These are phyloP conservation scores for Thyridium curvatum DNA, from an alignment of 2,329 filamentous ascomycete species.

Conservation along the genomic window DNA sequence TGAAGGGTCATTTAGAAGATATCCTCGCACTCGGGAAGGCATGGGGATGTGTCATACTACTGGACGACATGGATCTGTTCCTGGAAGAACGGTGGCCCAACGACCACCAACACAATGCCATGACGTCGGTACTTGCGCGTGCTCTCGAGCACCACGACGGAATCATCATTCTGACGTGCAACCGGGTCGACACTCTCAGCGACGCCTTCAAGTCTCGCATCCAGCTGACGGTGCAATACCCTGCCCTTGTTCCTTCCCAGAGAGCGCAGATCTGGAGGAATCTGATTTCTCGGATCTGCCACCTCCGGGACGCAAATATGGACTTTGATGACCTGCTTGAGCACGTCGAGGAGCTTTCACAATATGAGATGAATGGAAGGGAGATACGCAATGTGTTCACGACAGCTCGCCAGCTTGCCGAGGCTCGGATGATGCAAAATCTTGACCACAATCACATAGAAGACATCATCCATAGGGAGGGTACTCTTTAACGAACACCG, in stretches of 20 bases:
- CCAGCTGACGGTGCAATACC: constrained; percentile 24
- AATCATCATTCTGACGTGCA: constrained; percentile 27
- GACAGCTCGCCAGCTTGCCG: too few species aligned
- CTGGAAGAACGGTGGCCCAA: constrained; percentile 21
- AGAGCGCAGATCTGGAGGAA: constrained; percentile 21
- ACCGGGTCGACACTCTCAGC: constrained; percentile 26
- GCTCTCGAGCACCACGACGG: constrained; percentile 26
- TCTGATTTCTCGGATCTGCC: constrained; percentile 9
- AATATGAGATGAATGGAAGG: too few species aligned
- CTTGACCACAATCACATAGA: too few species aligned
- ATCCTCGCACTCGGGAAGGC: constrained; percentile 14
- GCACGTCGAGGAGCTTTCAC: too few species aligned
- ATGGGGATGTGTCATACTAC: constrained; percentile 23
- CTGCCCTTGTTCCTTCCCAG: constrained; percentile 13
- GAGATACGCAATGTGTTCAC: too few species aligned
- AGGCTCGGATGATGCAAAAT: too few species aligned
- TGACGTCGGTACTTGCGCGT: constrained; percentile 29
- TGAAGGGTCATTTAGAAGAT: constrained; percentile 21
- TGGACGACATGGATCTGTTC: constrained; percentile 33
- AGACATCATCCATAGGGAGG: too few species aligned
- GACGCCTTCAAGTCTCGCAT: constrained; percentile 28
- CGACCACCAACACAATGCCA: constrained; percentile 25
- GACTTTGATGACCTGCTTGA: too few species aligned
- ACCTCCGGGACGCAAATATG: too few species aligned
- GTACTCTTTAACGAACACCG: too few species aligned